These are phyloP conservation scores for Pulveroboletus sp. DNA, from an alignment of 768 basidiomycete species.

Conservation along the genomic window DNA sequence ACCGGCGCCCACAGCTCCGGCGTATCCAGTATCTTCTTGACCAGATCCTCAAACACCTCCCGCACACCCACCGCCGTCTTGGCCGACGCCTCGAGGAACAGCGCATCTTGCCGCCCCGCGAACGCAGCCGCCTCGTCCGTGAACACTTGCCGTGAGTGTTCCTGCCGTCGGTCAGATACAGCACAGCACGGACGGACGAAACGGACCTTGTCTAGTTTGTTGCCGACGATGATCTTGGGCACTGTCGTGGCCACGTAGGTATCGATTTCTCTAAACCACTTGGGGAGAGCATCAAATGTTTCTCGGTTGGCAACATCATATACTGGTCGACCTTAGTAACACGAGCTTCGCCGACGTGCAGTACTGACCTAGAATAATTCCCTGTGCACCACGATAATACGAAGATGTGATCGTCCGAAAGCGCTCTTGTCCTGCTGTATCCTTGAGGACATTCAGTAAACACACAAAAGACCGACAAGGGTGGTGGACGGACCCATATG, in stretches of 20 bases:
- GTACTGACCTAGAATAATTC: slow-evolving; percentile 65
- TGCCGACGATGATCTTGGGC: slow-evolving; percentile 92
- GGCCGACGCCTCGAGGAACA: slow-evolving; percentile 91
- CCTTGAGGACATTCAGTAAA: too few species aligned
- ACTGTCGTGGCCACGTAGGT: slow-evolving; percentile 86
- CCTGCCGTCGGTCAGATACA: slow-evolving; percentile 42
- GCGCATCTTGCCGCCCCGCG: slow-evolving; percentile 74
- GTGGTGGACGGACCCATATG: slow-evolving; percentile 78
- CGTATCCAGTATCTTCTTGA: slow-evolving; percentile 78
- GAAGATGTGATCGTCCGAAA: slow-evolving; percentile 94
- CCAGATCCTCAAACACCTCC: slow-evolving; percentile 75
- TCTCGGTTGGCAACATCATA: slow-evolving; percentile 94
- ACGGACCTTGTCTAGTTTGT: slow-evolving; percentile 87
- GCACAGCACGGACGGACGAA: too few species aligned
- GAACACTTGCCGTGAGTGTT: slow-evolving; percentile 86
- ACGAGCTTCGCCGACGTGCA: neutral
- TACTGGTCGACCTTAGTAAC: slow-evolving; percentile 44
- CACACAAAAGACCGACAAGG: neutral
- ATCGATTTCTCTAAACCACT: slow-evolving; percentile 92
- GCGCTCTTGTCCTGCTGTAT: slow-evolving; percentile 83
- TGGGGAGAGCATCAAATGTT: slow-evolving; percentile 90
- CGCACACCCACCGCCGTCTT: slow-evolving; percentile 86
- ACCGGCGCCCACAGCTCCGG: slow-evolving; percentile 71
- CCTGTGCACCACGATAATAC: slow-evolving; percentile 90
- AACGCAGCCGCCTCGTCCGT: slow-evolving; percentile 76